Conservation (phyloP, 805 yeast species). For the Naumovozyma baii region DNA sequence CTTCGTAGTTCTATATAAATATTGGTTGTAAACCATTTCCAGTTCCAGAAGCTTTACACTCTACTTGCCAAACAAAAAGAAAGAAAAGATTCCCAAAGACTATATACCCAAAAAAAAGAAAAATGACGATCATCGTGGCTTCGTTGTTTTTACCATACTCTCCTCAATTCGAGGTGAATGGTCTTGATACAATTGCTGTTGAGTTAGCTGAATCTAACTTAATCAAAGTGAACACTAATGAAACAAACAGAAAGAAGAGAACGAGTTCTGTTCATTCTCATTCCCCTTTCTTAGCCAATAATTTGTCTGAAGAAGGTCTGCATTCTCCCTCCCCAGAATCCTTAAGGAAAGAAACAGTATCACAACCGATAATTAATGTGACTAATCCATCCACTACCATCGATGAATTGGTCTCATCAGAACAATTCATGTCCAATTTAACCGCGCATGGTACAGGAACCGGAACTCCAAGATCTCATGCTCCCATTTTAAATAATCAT, state of each 20-base stretch:
- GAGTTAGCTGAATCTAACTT: constrained; percentile 23
- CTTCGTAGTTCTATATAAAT: too few relatives aligned
- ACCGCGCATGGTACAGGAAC: constrained; percentile 29
- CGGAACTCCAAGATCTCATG: constrained; percentile 15
- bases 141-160: constrained; percentile 70
- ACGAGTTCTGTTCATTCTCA: constrained; percentile 20
- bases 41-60: too few relatives aligned
- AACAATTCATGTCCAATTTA: constrained; percentile 28
- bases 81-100: background rate
- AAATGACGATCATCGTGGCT: constrained; percentile 61
- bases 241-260: constrained; percentile 11
- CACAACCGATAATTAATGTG: background rate
- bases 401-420: constrained; percentile 21
- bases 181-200: constrained; percentile 26
- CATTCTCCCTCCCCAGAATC: constrained; percentile 2
- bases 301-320: constrained; percentile 8
- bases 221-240: constrained; percentile 13
- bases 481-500: constrained; percentile 8
- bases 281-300: constrained; percentile 14
- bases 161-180: constrained; percentile 43
- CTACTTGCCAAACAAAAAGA: too few relatives aligned
- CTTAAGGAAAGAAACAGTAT: background rate
- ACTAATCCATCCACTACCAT: background rate
- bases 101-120: background rate
- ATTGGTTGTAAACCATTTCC: too few relatives aligned